phyloP scores from a whole-genome alignment of 2,329 filamentous ascomycete genomes.

The Torrubiellomyces zombiae region DNA sequence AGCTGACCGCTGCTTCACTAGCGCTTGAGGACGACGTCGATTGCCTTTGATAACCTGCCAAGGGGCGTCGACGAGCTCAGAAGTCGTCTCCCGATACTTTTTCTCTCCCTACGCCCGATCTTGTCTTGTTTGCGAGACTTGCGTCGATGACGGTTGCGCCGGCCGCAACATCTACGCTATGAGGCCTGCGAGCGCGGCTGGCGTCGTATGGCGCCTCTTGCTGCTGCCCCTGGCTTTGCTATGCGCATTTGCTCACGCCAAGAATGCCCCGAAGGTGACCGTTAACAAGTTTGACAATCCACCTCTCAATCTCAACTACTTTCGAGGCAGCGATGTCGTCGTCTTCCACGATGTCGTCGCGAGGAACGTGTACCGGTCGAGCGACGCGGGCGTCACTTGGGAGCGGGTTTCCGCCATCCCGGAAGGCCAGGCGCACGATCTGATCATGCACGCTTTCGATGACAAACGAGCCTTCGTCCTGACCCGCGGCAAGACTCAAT shows the following conservation, averaged over 20 bases:
- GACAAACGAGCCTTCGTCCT: constrained; percentile 65
- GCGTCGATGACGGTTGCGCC: constrained; percentile 27
- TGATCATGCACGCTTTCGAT: constrained; percentile 68
- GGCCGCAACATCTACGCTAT: constrained; percentile 27
- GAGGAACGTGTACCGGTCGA: constrained; percentile 57
- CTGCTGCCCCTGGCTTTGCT: constrained; percentile 30
- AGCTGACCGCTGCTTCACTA: too few relatives aligned
- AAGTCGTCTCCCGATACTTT: too few relatives aligned
- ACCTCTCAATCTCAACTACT: constrained; percentile 66
- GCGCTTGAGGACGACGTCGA: too few relatives aligned
- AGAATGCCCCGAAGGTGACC: constrained; percentile 50
- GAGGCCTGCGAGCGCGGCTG: constrained; percentile 33
- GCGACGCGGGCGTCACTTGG: constrained; percentile 70
- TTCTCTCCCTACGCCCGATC: constrained; percentile 1
- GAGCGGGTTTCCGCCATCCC: constrained; percentile 45
- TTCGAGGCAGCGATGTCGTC: constrained; percentile 72
- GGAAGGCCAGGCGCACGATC: constrained; percentile 41
- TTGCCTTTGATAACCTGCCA: too few relatives aligned
- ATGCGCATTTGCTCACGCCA: constrained; percentile 29
- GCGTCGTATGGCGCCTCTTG: constrained; percentile 31
- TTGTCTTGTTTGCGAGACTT: too few relatives aligned
- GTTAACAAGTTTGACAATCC: constrained; percentile 47
- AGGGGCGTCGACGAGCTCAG: too few relatives aligned
- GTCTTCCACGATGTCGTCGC: constrained; percentile 53
- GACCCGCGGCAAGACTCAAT: constrained; percentile 54